Percentiles rank a stretch among this genome's conserved stretches.
Conservation (phyloP, 148 eudicot genomes). For the Dysphania ambrosioides region DNA sequence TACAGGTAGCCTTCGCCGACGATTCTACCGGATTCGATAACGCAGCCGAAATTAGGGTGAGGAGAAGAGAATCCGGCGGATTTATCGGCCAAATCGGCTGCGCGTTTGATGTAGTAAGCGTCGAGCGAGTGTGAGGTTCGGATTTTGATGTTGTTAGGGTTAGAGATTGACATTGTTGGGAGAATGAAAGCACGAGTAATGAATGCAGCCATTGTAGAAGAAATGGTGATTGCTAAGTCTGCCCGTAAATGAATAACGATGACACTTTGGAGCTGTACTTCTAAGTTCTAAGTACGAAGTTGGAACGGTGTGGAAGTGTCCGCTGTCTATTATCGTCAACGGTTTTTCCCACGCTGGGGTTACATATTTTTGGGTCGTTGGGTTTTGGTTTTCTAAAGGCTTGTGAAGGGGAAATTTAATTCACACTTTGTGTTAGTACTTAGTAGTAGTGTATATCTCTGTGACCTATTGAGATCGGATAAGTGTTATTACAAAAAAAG, state of each 20-base stretch:
- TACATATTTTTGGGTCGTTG: too few species aligned
- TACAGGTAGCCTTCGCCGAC: constrained; percentile 80
- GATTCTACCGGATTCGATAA: constrained; percentile 51
- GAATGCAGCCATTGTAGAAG: constrained; percentile 23
- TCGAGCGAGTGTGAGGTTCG: constrained; percentile 46
- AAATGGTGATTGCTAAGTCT: too few species aligned
- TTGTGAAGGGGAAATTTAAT: too few species aligned
- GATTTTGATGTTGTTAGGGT: not conserved
- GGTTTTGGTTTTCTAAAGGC: too few species aligned
- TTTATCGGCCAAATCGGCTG: constrained; percentile 75
- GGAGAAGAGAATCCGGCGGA: constrained; percentile 89
- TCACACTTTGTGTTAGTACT: too few species aligned
- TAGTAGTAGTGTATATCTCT: too few species aligned
- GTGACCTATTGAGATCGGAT: too few species aligned
- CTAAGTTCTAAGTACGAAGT: too few species aligned
- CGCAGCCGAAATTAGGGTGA: constrained; percentile 93
- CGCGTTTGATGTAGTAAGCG: constrained; percentile 62
- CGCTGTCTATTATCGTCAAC: not conserved
- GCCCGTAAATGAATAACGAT: too few species aligned
- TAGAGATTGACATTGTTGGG: constrained; percentile 30
- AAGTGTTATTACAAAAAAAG: too few species aligned
- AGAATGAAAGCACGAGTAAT: constrained; percentile 22
- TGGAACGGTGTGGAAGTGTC: constrained; percentile 11
- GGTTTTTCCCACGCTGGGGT: constrained; percentile 5
- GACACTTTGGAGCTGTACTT: too few species aligned